phyloP scores from a whole-genome alignment of 345 rosid genomes.

The Gossypium australe region DNA sequence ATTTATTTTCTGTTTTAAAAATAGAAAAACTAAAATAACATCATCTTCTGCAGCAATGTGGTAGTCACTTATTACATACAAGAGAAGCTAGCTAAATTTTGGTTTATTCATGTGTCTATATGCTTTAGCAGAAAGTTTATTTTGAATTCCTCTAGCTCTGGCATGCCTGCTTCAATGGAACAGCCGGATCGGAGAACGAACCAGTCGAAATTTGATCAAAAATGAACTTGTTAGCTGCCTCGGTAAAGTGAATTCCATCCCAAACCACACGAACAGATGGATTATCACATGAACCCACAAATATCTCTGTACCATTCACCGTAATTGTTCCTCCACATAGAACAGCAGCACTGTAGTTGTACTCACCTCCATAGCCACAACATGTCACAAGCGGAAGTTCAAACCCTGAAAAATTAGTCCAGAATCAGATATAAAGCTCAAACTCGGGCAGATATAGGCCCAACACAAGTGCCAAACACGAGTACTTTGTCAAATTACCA shows the following conservation, averaged over 20 bases:
- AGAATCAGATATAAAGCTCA: neutral
- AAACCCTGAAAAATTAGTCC: slow-evolving; percentile 24
- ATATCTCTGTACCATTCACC: slow-evolving; percentile 18
- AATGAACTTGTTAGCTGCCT: slow-evolving; percentile 33
- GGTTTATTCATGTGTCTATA: neutral
- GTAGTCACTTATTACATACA: neutral
- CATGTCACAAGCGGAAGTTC: slow-evolving; percentile 24
- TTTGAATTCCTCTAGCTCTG: slow-evolving; percentile 3
- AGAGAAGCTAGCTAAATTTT: neutral
- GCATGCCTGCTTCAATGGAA: slow-evolving; percentile 26
- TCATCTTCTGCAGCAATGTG: neutral
- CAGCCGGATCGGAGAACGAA: slow-evolving; percentile 25
- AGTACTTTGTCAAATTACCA: slow-evolving; percentile 25
- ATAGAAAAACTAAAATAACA: neutral
- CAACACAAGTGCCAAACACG: neutral
- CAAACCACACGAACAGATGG: slow-evolving; percentile 22
- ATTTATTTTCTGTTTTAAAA: no score
- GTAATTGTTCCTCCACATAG: slow-evolving; percentile 17
- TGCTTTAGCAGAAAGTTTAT: neutral
- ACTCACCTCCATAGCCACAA: slow-evolving; percentile 33
- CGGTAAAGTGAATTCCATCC: slow-evolving; percentile 39
- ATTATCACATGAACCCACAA: slow-evolving; percentile 26
- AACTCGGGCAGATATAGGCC: no score
- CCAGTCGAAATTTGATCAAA: slow-evolving; percentile 30
- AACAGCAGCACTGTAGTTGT: slow-evolving; percentile 16